These are phyloP conservation scores for Herpetomonas muscarum DNA, from an alignment of 208 protist genomes.

Conservation along the genomic window DNA sequence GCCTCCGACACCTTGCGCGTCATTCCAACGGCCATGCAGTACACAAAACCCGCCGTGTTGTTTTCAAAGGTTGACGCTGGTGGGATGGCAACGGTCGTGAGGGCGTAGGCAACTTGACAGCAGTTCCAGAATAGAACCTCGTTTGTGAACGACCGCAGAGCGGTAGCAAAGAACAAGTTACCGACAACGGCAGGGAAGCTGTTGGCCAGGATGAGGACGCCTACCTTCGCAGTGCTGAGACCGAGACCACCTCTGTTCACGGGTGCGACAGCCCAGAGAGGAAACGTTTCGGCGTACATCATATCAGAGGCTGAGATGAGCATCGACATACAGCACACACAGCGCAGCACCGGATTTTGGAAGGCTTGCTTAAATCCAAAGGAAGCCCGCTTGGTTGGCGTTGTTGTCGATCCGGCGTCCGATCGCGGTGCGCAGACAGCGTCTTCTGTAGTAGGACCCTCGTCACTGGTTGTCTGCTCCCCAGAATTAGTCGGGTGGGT, in stretches of 20 bases:
- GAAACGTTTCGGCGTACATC: slow-evolving; percentile 49
- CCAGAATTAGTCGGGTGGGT: no score
- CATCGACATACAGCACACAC: slow-evolving; percentile 62
- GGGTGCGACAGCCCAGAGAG: slow-evolving; percentile 50
- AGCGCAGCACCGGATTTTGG: slow-evolving; percentile 27
- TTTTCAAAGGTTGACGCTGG: slow-evolving; percentile 18
- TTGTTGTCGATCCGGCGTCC: no score
- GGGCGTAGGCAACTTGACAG: slow-evolving; percentile 20
- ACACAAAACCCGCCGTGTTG: slow-evolving; percentile 24
- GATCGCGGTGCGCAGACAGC: not conserved
- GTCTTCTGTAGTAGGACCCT: not conserved
- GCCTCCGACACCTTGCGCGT: slow-evolving; percentile 44
- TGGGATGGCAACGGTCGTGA: slow-evolving; percentile 31
- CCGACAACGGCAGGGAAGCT: slow-evolving; percentile 39
- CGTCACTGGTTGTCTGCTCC: no score
- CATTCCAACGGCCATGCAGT: slow-evolving; percentile 37
- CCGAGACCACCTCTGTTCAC: slow-evolving; percentile 27
- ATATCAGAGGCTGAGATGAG: slow-evolving; percentile 60
- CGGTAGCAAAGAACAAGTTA: slow-evolving; percentile 45
- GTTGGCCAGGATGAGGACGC: slow-evolving; percentile 42
- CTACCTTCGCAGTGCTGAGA: slow-evolving; percentile 21
- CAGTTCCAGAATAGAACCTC: slow-evolving; percentile 46
- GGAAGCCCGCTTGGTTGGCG: slow-evolving; percentile 10
- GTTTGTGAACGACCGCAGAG: slow-evolving; percentile 16
- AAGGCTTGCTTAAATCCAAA: slow-evolving; percentile 70